phyloP scores from a whole-genome alignment of 345 rosid genomes.

The Rhodamnia argentea region DNA sequence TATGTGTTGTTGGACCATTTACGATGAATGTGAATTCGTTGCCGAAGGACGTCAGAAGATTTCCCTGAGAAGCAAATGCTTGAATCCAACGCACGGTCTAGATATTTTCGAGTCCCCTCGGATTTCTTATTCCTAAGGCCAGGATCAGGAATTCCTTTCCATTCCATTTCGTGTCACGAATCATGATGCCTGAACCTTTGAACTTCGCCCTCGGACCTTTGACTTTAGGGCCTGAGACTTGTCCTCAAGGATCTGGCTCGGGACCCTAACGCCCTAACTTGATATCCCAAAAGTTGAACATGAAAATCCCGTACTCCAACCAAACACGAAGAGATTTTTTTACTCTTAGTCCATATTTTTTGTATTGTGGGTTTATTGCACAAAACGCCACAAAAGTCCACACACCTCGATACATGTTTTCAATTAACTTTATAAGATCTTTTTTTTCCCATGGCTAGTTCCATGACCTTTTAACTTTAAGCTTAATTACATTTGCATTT shows the following conservation, averaged over 20 bases:
- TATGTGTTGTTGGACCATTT: neutral
- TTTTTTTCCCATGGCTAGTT: neutral
- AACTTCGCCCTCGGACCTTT: no score
- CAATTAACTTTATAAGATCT: neutral
- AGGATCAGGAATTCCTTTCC: neutral
- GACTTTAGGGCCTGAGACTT: neutral
- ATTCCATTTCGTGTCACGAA: neutral
- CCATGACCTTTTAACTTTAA: neutral
- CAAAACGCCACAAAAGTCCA: neutral
- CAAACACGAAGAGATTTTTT: neutral
- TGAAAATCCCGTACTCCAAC: neutral
- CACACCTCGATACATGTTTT: neutral
- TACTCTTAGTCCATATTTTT: neutral
- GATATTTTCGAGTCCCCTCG: neutral
- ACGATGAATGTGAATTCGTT: no score
- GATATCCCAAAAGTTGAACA: neutral
- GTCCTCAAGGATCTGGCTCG: neutral
- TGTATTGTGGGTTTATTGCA: neutral
- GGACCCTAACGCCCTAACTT: neutral
- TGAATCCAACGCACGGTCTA: no score
- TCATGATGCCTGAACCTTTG: fast-evolving
- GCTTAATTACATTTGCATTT: neutral
- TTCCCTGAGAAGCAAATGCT: neutral
- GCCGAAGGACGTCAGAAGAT: fast-evolving
- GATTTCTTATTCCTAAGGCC: neutral